Percentiles rank a stretch among this genome's conserved stretches.
phyloP scores from a whole-genome alignment of 2,329 filamentous ascomycete species.

The Beauveria australis region DNA sequence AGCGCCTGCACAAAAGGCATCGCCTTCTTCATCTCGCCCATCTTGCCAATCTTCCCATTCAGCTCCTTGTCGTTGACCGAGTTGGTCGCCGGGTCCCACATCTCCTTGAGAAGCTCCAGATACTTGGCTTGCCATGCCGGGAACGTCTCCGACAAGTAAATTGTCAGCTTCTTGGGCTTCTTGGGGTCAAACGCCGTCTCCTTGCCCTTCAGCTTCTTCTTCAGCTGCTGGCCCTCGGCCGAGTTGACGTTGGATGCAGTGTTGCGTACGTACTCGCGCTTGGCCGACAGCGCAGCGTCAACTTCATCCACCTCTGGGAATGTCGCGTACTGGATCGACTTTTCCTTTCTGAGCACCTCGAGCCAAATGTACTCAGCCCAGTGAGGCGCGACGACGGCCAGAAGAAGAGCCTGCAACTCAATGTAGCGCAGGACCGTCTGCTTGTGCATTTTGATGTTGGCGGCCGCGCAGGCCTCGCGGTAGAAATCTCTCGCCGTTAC shows the following conservation, averaged over 20 bases:
- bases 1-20: conserved; percentile 92
- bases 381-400: conserved; percentile 82
- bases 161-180: conserved; percentile 82
- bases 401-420: conserved; percentile 74
- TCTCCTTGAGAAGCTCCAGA: conserved; percentile 67
- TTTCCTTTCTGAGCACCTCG: conserved; percentile 72
- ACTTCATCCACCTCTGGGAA: conserved; percentile 62
- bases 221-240: conserved; percentile 72
- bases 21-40: conserved; percentile 89
- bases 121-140: conserved; percentile 90
- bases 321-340: conserved; percentile 69
- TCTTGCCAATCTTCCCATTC: conserved; percentile 69
- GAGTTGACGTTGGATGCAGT: conserved; percentile 71
- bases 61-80: conserved; percentile 72
- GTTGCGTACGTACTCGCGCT: conserved; percentile 70
- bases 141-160: conserved; percentile 73
- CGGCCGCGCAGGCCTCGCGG: conserved; percentile 69
- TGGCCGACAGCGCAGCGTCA: conserved; percentile 59
- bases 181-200: conserved; percentile 76
- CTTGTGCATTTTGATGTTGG: conserved; percentile 78
- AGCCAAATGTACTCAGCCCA: conserved; percentile 93
- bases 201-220: conserved; percentile 93
- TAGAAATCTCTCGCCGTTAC: conserved; percentile 83
- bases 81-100: conserved; percentile 55
- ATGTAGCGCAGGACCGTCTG: conserved; percentile 74